Base-by-base conservation (phyloP, 139 green algal species). In the Chlorella vulgaris region DNA sequence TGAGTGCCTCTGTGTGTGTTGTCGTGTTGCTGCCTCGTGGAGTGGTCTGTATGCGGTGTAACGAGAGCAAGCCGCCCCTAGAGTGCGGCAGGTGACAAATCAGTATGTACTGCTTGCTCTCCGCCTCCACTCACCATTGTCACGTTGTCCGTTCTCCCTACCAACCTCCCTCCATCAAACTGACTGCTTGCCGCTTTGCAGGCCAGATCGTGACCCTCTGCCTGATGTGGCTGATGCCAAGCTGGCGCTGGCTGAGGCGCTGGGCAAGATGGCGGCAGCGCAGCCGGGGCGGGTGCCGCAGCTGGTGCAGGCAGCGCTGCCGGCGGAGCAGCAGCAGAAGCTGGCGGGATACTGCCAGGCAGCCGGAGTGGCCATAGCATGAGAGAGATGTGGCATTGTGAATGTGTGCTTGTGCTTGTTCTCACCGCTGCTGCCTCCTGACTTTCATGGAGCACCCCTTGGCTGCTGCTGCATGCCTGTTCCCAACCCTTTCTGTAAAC, bases 141-240 rank as follows among this genome's bases (percentile, higher is more conserved):
- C 15, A 10, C 47, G 0, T 35, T 51, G 5, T 5, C 5, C 18
- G 61, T 68, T 4, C 28, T 39, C 29, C 31, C 29, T 10, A 15
- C 71, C 47, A 10, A 19, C n/a, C 71, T 29, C 10, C 10, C 5
- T 13, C 15, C 51, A 21, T 26, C 47, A 58, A 58, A 58, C 47
- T 58, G 47, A 58, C 47, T 15, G 15, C 10, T 15, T 15, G 15
- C 47, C 47, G 47, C 35, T n/a, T 6, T 26, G 22, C 47, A 62
- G 62, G 47, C 42, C 76, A 6, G 84, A 91, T 29, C 69, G 36
- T 40, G 89, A 93, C 58, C 71, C 76, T 0, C 36, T 90, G 65
- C 65, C 83, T 24, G 84, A 87, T 19, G 66, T 94, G 19, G 70
- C 79, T 33, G 89, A 93, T 31, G 77, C 67, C 22, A 81, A 70